These are phyloP conservation scores for Chytriomyces confervae DNA, from an alignment of 192 early-diverging fungal genomes.

Conservation along the genomic window DNA sequence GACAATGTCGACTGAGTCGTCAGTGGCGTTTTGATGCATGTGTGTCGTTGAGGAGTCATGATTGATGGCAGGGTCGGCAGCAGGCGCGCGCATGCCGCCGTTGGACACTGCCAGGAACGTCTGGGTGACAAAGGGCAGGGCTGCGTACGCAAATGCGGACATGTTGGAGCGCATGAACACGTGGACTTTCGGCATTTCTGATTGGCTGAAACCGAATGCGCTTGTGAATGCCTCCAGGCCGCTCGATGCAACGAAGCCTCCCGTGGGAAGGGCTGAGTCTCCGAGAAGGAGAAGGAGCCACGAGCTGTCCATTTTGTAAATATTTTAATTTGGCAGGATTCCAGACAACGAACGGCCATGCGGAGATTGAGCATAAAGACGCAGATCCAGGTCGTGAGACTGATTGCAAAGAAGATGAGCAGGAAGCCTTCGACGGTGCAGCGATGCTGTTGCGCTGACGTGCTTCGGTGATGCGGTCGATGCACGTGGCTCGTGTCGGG, in stretches of 20 bases:
- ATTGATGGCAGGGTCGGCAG: no score
- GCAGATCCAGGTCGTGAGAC: no score
- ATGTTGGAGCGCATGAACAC: slow-evolving; percentile 12
- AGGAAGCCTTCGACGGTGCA: no score
- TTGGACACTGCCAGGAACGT: not conserved
- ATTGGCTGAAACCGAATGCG: slow-evolving; percentile 38
- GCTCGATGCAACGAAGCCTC: slow-evolving; percentile 92
- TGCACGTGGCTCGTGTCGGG: no score
- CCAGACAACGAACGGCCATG: no score
- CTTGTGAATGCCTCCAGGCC: slow-evolving; percentile 87
- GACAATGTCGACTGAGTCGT: not conserved
- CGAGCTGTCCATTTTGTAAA: not conserved
- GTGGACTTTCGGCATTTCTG: not conserved
- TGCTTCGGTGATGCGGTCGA: no score
- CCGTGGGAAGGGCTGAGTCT: slow-evolving; percentile 92
- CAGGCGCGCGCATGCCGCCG: no score
- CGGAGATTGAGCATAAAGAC: no score
- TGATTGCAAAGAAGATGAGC: no score
- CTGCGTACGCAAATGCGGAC: not conserved
- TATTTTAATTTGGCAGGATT: no score
- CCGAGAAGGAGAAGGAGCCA: slow-evolving; percentile 86
- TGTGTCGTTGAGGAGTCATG: not conserved
- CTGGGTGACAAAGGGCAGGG: slow-evolving; percentile 18
- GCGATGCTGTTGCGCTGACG: no score
- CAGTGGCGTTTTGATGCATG: not conserved